These are phyloP conservation scores for Colletotrichum salicis DNA, from an alignment of 2,329 filamentous ascomycete genomes.

Conservation along the genomic window DNA sequence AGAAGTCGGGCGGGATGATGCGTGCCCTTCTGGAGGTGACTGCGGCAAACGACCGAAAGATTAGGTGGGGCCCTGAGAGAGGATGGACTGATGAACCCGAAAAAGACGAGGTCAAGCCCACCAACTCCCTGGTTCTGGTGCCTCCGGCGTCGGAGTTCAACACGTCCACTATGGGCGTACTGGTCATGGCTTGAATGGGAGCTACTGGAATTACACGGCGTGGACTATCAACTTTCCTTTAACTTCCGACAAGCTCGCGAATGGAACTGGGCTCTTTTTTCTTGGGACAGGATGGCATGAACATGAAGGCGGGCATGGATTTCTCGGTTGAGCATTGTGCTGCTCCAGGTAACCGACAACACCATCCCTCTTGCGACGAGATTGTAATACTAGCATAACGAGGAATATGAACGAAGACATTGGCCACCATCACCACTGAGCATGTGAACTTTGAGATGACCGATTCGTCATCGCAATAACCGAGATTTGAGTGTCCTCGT, in stretches of 20 bases:
- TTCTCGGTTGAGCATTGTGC: neutral
- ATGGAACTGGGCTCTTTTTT: neutral
- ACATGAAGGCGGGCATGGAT: neutral
- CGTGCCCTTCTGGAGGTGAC: slow-evolving; percentile 65
- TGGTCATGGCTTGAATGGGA: slow-evolving; percentile 31
- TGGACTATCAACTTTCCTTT: slow-evolving; percentile 7
- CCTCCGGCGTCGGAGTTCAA: slow-evolving; percentile 20
- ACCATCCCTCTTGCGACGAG: slow-evolving; percentile 22
- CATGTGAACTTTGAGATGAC: neutral
- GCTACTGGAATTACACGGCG: neutral
- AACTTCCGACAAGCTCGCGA: neutral
- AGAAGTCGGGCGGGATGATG: slow-evolving; percentile 74
- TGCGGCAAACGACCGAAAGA: slow-evolving; percentile 57
- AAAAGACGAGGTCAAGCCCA: slow-evolving; percentile 47
- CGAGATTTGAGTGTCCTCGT: neutral
- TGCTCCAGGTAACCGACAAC: neutral
- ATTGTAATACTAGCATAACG: slow-evolving; percentile 32
- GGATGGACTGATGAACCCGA: slow-evolving; percentile 70
- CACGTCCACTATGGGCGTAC: slow-evolving; percentile 25
- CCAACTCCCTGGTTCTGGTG: slow-evolving; percentile 18
- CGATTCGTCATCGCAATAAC: neutral
- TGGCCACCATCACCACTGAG: neutral
- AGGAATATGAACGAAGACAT: slow-evolving; percentile 22
- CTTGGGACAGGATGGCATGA: neutral
- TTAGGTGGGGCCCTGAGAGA: slow-evolving; percentile 75